Base-by-base conservation (phyloP, 768 basidiomycete species). In the Psilocybe cyanescens region DNA sequence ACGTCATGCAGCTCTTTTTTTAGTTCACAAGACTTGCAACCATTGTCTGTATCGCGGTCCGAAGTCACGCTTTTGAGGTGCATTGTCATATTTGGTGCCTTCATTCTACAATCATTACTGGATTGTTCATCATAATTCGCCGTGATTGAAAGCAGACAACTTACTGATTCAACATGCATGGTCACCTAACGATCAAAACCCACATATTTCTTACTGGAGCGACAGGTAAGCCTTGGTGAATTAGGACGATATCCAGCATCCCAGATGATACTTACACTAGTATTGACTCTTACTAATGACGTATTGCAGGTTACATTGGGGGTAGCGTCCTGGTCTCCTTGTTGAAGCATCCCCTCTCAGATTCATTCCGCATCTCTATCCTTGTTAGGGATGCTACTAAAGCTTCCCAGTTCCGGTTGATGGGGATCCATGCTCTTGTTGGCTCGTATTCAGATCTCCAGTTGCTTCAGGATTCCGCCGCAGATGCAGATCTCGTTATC, bases 281-380 rank as follows among this genome's bases (percentile, higher is more conserved):
- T 19, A 24, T 24, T 24, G 2, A 24, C 24, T 24, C 24, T 24
- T 24, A 11, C n/a, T 44, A 24, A 48, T 37, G 45, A 29, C 17
- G n/a, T 51, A 4, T 29, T 28, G 12, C 33, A 83, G 85, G 85
- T 5, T 88, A 86, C 69, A 83, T 86, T 48, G 84, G 85, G 0
- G 86, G 85, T 24, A 78, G 82, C 1, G 82, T 86, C 29, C 76
- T 87, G 3, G 61, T 75, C 2, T 78, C 75, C 37, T 73, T 87
- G 11, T 74, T 87, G 57, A 68, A 71, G 28, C 81, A 85, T 63
- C 75, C 79, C 9, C 74, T 73, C 28, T 66, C 75, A 0, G 71
- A 76, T 56, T 74, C 73, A 9, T 81, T 84, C 66, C 68, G 78
- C 2, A 78, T 81, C 59, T 82, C 79, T 1, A 73, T 72, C 24